phyloP scores from a whole-genome alignment of 768 basidiomycete genomes.

The Suillus occidentalis region DNA sequence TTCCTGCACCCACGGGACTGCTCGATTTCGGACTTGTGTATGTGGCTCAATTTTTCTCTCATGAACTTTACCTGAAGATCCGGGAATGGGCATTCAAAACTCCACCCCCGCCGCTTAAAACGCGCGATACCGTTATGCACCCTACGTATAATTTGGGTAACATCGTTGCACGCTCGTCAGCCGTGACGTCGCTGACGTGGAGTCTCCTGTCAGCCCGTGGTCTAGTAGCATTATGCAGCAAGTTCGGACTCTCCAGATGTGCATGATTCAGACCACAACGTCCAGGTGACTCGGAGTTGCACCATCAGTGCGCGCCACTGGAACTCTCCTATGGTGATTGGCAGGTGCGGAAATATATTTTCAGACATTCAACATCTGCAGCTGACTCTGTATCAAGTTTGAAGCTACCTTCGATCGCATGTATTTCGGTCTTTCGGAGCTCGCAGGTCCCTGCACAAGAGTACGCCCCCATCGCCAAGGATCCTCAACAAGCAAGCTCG shows the following conservation, averaged over 20 bases:
- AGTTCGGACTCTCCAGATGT: neutral
- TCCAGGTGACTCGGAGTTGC: neutral
- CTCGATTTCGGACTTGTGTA: neutral
- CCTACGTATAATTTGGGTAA: constrained; percentile 5
- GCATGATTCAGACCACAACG: neutral
- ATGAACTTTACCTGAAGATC: neutral
- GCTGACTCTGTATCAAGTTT: neutral
- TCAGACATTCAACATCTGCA: neutral
- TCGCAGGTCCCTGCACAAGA: neutral
- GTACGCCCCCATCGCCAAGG: neutral
- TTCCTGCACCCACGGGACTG: neutral
- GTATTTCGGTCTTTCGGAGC: neutral
- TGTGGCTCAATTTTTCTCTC: neutral
- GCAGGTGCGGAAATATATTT: neutral
- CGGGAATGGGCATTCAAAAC: neutral
- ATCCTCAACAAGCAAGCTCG: neutral
- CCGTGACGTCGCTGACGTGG: neutral
- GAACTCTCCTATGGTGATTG: neutral
- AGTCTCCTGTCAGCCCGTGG: neutral
- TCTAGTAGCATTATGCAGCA: neutral
- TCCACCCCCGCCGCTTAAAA: constrained; percentile 12
- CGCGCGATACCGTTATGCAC: constrained; percentile 1
- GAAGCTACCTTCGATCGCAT: neutral
- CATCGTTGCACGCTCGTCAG: neutral
- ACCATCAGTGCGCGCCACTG: neutral